Percentiles rank a stretch among this genome's conserved stretches.
Conservation (phyloP, 2,329 filamentous ascomycete species). For the Claviceps pazoutovae region DNA sequence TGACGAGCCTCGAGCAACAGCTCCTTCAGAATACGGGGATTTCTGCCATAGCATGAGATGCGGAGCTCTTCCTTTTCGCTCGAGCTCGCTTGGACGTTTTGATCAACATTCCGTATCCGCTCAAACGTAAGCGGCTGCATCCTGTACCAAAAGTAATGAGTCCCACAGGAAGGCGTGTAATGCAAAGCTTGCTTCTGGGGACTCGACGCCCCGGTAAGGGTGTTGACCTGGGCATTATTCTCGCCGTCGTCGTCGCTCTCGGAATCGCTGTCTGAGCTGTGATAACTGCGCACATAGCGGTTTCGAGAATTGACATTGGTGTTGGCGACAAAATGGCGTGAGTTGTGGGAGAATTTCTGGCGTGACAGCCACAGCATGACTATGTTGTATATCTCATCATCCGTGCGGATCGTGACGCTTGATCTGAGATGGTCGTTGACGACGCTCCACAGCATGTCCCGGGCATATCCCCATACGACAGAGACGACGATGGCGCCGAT, state of each 20-base stretch:
- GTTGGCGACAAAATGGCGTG: conserved; percentile 51
- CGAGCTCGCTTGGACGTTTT: conserved; percentile 20
- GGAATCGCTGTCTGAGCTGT: conserved; percentile 24
- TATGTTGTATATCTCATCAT: conserved; percentile 62
- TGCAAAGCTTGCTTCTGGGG: conserved; percentile 33
- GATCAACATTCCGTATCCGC: conserved; percentile 33
- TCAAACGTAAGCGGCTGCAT: conserved; percentile 43
- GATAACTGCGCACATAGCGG: conserved; percentile 34
- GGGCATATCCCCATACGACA: conserved; percentile 40
- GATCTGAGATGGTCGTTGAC: conserved; percentile 46
- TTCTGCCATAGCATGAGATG: conserved; percentile 47
- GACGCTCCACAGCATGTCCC: conserved; percentile 30
- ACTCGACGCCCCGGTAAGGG: conserved; percentile 9
- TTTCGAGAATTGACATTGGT: conserved; percentile 42
- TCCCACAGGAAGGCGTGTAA: conserved; percentile 55
- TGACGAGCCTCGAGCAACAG: conserved; percentile 44
- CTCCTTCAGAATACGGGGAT: conserved; percentile 46
- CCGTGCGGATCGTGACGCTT: conserved; percentile 49
- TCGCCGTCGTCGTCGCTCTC: conserved; percentile 31
- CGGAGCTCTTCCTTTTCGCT: conserved; percentile 45
- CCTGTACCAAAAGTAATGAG: conserved; percentile 55
- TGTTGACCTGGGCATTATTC: conserved; percentile 16
- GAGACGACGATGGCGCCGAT: conserved; percentile 33
- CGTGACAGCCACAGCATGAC: conserved; percentile 55
- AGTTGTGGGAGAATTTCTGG: conserved; percentile 45